Percentiles rank a stretch among this genome's conserved stretches.
These are phyloP conservation scores for Poa pratensis DNA, from an alignment of 176 grass and related monocot species.

Conservation along the genomic window DNA sequence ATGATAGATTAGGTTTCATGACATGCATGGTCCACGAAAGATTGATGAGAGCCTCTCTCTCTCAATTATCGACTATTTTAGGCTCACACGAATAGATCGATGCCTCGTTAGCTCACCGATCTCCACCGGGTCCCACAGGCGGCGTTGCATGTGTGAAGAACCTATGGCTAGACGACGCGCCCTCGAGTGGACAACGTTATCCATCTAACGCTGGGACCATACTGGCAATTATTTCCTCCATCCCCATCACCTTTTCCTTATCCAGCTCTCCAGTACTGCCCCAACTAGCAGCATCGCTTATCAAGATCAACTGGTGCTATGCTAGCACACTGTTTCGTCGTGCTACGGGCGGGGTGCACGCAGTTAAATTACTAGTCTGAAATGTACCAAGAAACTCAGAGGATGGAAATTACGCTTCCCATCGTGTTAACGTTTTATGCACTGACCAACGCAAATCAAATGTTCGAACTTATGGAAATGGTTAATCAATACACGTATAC, in stretches of 20 bases:
- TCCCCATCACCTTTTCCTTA: slow-evolving; percentile 18
- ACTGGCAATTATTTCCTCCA: slow-evolving; percentile 21
- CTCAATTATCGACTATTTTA: too few species aligned
- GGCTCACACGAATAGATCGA: background rate
- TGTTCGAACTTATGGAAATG: too few species aligned
- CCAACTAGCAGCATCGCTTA: background rate
- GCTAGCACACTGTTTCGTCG: background rate
- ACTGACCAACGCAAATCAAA: too few species aligned
- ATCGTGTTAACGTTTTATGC: too few species aligned
- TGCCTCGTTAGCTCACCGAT: background rate
- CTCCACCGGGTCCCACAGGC: background rate
- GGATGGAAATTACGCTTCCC: too few species aligned
- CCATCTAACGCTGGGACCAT: slow-evolving; percentile 33
- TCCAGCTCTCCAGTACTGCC: background rate
- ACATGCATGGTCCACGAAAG: background rate
- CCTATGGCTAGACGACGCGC: background rate
- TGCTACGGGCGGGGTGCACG: too few species aligned
- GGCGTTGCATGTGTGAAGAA: background rate
- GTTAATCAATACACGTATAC: too few species aligned
- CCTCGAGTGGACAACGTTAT: slow-evolving; percentile 18
- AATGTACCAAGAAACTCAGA: too few species aligned
- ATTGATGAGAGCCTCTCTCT: background rate
- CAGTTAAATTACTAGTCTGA: too few species aligned
- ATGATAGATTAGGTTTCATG: background rate
- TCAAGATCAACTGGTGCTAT: background rate